Evolutionary conservation across 176 grass and related monocot genomes (phyloP).

Genomic region (Lolium rigidum): DNA sequence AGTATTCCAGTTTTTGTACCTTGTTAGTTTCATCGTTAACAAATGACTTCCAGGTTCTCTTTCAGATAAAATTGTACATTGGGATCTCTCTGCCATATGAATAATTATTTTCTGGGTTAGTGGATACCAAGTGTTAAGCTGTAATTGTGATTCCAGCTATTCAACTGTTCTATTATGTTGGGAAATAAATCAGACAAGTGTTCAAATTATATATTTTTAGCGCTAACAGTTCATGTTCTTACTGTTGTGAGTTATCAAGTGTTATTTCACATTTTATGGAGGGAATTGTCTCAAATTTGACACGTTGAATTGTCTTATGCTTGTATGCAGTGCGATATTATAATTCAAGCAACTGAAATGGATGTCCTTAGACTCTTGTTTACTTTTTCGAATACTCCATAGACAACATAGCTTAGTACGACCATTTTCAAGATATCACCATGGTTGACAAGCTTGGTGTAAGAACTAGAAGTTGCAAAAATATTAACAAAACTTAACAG

Average conservation of each 20-base stretch:
- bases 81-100: neutral
- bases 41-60: neutral
- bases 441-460: too few species aligned
- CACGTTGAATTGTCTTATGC: neutral
- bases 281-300: neutral
- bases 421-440: too few species aligned
- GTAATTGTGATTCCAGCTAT: too few species aligned
- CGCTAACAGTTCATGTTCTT: neutral
- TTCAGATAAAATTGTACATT: slow-evolving; percentile 17
- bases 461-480: too few species aligned
- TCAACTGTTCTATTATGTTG: too few species aligned
- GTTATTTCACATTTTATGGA: neutral
- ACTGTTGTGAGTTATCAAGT: neutral
- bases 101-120: slow-evolving; percentile 4
- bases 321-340: neutral
- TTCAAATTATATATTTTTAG: neutral
- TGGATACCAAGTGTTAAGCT: neutral
- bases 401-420: too few species aligned
- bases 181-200: neutral
- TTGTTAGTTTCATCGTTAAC: neutral
- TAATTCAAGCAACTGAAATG: neutral
- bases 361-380: too few species aligned
- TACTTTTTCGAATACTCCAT: too few species aligned
- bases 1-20: slow-evolving; percentile 15
- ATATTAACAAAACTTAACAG: neutral